Conservation (phyloP, 495 filamentous ascomycete species). For the Xylaria scruposa region DNA sequence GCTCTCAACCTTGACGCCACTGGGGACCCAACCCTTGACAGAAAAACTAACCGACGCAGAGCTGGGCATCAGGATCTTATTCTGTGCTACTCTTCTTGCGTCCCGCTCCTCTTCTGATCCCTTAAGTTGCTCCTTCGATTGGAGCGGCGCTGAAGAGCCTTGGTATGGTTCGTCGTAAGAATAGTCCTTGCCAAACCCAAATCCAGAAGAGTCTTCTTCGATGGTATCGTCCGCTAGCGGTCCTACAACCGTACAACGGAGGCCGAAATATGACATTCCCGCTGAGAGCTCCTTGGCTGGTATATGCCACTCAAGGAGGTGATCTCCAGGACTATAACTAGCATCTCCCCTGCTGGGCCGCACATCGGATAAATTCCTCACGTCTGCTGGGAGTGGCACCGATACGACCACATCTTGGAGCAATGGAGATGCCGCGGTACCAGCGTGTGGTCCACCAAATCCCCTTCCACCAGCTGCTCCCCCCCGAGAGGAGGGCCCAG, state of each 20-base stretch:
- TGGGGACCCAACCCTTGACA: slow-evolving; percentile 93
- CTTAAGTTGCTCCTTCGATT: slow-evolving; percentile 50
- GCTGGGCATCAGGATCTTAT: slow-evolving; percentile 87
- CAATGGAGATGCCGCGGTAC: slow-evolving; percentile 61
- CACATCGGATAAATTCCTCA: slow-evolving; percentile 88
- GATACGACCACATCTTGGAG: slow-evolving; percentile 83
- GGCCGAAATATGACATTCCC: slow-evolving; percentile 69
- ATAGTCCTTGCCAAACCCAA: slow-evolving; percentile 61
- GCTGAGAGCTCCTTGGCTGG: slow-evolving; percentile 67
- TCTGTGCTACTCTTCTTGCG: slow-evolving; percentile 65
- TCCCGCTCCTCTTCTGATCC: slow-evolving; percentile 52
- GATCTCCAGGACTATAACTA: slow-evolving; percentile 73
- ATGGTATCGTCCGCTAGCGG: slow-evolving; percentile 65
- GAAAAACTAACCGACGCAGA: slow-evolving; percentile 87
- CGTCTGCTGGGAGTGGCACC: slow-evolving; percentile 78
- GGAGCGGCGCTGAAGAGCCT: slow-evolving; percentile 36
- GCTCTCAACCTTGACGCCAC: slow-evolving; percentile 91
- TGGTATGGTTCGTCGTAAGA: slow-evolving; percentile 69
- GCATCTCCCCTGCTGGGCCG: slow-evolving; percentile 85
- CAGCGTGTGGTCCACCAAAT: slow-evolving; percentile 47
- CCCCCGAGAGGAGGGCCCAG: slow-evolving; percentile 60
- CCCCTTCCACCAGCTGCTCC: slow-evolving; percentile 58
- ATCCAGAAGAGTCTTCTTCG: slow-evolving; percentile 59
- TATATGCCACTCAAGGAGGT: slow-evolving; percentile 82
- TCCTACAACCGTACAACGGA: slow-evolving; percentile 82